Conservation (phyloP, 2,329 filamentous ascomycete species). For the Fusarium gaditjirri region DNA sequence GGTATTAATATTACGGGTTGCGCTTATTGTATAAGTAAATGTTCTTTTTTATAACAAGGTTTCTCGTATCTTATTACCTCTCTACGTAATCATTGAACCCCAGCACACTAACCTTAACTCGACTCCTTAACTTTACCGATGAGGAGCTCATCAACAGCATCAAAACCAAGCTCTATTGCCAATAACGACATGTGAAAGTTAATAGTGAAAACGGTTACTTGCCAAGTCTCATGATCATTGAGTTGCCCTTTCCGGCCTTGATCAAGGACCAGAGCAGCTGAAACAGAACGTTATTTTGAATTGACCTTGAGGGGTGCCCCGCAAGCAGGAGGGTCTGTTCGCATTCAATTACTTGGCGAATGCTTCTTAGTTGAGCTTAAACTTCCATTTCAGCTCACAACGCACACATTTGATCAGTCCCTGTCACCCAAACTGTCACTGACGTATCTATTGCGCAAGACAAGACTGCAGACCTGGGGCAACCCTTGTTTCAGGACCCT, state of each 20-base stretch:
- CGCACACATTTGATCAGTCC: neutral
- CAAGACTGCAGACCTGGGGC: neutral
- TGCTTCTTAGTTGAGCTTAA: neutral
- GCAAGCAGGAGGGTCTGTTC: neutral
- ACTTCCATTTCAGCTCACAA: neutral
- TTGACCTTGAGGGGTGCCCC: neutral
- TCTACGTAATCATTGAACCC: neutral
- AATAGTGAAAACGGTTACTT: neutral
- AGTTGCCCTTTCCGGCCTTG: neutral
- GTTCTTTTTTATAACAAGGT: rapidly evolving
- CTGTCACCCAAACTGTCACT: neutral
- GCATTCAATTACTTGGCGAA: too few species aligned
- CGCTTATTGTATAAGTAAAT: rapidly evolving
- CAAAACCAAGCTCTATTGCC: neutral
- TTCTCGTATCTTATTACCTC: neutral
- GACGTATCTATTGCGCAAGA: slow-evolving; percentile 2
- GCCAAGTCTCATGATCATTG: neutral
- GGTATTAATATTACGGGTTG: rapidly evolving
- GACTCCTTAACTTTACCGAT: rapidly evolving
- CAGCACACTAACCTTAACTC: rapidly evolving
- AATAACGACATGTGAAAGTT: neutral
- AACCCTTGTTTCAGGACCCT: slow-evolving; percentile 13
- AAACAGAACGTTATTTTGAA: neutral
- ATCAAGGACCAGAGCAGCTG: neutral
- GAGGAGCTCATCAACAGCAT: neutral